Percentiles rank a stretch among this genome's conserved stretches.
Conservation (phyloP, 169 alveolate genomes). For the Perkinsus marinus region DNA sequence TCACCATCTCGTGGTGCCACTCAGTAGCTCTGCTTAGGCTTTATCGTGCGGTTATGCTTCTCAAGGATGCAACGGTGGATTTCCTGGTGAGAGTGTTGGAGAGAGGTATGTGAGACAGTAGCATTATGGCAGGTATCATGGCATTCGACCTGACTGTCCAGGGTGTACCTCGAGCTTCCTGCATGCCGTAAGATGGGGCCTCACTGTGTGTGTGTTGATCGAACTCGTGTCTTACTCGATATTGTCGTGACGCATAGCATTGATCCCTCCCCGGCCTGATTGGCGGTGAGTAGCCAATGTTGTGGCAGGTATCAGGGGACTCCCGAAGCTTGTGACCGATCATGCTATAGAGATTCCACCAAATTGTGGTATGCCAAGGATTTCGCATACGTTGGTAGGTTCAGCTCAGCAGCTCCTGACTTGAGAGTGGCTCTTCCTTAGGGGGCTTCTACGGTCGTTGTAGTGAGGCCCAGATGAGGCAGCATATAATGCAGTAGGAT, state of each 20-base stretch:
- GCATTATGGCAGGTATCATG: not conserved
- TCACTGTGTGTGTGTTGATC: too few relatives aligned
- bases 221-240: too few relatives aligned
- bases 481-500: slow-evolving; percentile 1
- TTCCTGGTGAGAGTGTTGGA: not conserved
- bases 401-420: not conserved
- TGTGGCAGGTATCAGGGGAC: not conserved
- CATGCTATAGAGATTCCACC: not conserved
- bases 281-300: not conserved
- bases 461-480: slow-evolving; percentile 15
- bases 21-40: not conserved
- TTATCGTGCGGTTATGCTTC: not conserved
- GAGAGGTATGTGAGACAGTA: not conserved
- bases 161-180: not conserved
- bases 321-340: not conserved
- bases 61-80: not conserved
- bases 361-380: slow-evolving; percentile 10
- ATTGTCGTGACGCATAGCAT: too few relatives aligned
- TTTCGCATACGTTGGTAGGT: slow-evolving; percentile 20
- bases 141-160: not conserved
- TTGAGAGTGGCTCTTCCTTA: not conserved
- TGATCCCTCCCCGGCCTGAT: too few relatives aligned
- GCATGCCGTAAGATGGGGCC: not conserved
- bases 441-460: slow-evolving; percentile 26
- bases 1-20: not conserved